These are phyloP conservation scores for Nothomitra cinnamomea DNA, from an alignment of 2,329 filamentous ascomycete genomes.

Conservation along the genomic window DNA sequence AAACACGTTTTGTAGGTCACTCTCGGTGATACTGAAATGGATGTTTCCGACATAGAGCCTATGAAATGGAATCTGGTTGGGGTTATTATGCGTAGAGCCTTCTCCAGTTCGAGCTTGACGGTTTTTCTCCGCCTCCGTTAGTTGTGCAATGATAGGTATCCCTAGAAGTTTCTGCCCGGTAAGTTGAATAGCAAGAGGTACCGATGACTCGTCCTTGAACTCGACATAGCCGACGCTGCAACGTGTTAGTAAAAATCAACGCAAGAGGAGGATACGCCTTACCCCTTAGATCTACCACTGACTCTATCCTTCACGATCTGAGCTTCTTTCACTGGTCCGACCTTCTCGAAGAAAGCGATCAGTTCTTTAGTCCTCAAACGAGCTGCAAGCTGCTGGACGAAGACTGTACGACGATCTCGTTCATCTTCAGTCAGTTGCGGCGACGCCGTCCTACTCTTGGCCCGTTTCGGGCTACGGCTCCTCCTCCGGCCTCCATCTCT, in stretches of 20 bases:
- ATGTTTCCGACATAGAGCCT: conserved; percentile 98
- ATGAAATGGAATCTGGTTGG: conserved; percentile 85
- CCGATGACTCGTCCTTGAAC: conserved; percentile 91
- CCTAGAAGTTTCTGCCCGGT: conserved; percentile 97
- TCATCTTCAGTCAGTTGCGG: conserved; percentile 84
- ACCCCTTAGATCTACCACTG: conserved; percentile 95
- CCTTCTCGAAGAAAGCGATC: conserved; percentile 88
- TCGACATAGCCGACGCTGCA: conserved; percentile 94
- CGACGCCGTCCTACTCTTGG: conserved; percentile 31
- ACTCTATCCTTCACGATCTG: conserved; percentile 98
- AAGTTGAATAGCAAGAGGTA: conserved; percentile 85
- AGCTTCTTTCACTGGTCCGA: conserved; percentile 86
- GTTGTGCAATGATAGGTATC: conserved; percentile 95
- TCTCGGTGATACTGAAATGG: conserved; percentile 97
- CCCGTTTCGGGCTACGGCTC: conserved; percentile 23
- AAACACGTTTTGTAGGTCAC: conserved; percentile 89
- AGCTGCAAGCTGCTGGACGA: conserved; percentile 94
- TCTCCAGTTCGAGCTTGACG: conserved; percentile 80
- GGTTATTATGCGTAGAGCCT: conserved; percentile 43
- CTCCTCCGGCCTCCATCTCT: conserved; percentile 28
- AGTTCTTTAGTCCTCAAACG: conserved; percentile 83
- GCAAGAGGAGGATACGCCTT: conserved; percentile 21
- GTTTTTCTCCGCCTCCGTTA: conserved; percentile 98
- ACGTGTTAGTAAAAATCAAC: not conserved
- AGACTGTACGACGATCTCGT: conserved; percentile 88